These are phyloP conservation scores for Skeletonema potamos DNA, from an alignment of 108 stramenopile species.

Conservation along the genomic window DNA sequence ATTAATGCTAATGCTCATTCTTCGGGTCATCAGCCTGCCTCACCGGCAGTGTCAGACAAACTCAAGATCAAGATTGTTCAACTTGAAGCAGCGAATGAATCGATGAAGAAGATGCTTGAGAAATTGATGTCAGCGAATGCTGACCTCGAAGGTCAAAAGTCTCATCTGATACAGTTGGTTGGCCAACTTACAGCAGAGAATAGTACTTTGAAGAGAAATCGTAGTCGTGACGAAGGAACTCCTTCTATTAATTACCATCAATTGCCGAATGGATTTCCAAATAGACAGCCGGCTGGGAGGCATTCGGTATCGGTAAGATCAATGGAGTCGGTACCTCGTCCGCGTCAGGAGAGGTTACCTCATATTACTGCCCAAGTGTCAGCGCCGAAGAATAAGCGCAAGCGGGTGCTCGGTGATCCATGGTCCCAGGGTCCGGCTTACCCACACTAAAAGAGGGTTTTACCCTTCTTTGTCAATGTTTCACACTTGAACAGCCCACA, in stretches of 20 bases:
- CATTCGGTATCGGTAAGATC: not conserved
- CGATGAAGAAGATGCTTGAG: not conserved
- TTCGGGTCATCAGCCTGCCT: not conserved
- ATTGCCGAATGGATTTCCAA: not conserved
- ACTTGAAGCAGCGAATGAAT: not conserved
- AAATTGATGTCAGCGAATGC: not conserved
- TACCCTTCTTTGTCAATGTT: too few species aligned
- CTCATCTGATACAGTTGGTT: not conserved
- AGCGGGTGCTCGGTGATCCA: not conserved
- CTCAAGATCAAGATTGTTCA: not conserved
- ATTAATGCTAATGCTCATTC: not conserved
- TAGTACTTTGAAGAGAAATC: not conserved
- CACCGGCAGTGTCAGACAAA: not conserved
- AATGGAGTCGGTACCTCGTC: not conserved
- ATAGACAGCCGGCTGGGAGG: not conserved
- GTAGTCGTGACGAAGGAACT: not conserved
- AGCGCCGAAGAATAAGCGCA: not conserved
- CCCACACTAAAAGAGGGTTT: too few species aligned
- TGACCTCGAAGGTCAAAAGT: not conserved
- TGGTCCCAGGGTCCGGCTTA: not conserved
- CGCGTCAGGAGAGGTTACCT: not conserved
- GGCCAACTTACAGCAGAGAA: not conserved
- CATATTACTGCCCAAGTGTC: too few species aligned
- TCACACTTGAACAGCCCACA: too few species aligned
- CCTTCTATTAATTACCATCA: not conserved